These are phyloP conservation scores for Omphalotus olearius DNA, from an alignment of 1,284 basidiomycete species.

Conservation along the genomic window DNA sequence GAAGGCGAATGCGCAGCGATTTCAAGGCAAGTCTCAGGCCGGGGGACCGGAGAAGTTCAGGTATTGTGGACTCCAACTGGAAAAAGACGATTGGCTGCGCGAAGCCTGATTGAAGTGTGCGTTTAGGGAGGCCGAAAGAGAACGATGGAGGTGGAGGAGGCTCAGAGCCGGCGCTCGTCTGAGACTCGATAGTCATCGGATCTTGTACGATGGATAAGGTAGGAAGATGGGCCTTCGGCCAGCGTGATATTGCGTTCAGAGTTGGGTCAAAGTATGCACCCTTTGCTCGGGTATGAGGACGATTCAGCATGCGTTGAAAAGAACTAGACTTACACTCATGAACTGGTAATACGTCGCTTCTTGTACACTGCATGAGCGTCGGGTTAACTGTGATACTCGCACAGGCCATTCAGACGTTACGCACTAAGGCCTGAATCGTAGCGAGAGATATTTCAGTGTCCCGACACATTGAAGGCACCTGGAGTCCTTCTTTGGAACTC, in stretches of 20 bases:
- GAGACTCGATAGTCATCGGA: constrained; percentile 28
- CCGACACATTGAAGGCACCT: constrained; percentile 8
- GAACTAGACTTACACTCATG: constrained; percentile 39
- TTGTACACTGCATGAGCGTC: constrained; percentile 44
- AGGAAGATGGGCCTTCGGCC: constrained; percentile 45
- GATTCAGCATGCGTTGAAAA: background rate
- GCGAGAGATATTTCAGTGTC: constrained; percentile 38
- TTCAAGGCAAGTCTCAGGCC: constrained; percentile 33
- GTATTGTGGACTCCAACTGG: constrained; percentile 45
- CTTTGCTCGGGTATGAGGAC: constrained; percentile 24
- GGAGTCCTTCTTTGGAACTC: constrained; percentile 28
- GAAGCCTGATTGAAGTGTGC: constrained; percentile 32
- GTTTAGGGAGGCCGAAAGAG: constrained; percentile 23
- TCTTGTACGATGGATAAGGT: constrained; percentile 66
- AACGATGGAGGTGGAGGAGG: constrained; percentile 9
- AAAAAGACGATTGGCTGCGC: constrained; percentile 77
- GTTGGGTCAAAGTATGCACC: constrained; percentile 69
- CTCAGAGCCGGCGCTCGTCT: constrained; percentile 9
- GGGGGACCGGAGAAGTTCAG: constrained; percentile 42
- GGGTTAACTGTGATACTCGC: background rate
- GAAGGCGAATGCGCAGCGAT: constrained; percentile 55
- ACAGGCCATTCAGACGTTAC: constrained; percentile 19
- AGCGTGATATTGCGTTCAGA: constrained; percentile 47
- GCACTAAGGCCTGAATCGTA: constrained; percentile 71
- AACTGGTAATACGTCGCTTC: constrained; percentile 68